A percentile compares a stretch with the other conserved stretches of the same genome.
phyloP scores from a whole-genome alignment of 176 grass and related monocot species.

The Aegilops sharonensis region DNA sequence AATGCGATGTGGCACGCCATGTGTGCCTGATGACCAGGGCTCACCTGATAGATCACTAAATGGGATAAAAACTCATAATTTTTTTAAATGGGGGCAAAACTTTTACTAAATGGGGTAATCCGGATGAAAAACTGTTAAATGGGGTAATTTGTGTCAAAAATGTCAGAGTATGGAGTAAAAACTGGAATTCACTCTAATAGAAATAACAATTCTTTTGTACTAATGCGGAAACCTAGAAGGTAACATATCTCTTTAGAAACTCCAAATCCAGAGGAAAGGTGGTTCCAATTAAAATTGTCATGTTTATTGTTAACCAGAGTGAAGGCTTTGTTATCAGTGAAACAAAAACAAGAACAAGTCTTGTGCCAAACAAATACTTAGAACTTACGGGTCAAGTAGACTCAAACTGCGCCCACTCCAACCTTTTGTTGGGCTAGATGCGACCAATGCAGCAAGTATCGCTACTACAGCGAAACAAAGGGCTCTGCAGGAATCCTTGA shows the following conservation, averaged over 20 bases:
- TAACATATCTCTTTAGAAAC: not conserved
- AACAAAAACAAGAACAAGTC: not conserved
- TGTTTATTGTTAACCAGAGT: constrained; percentile 8
- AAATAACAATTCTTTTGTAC: not conserved
- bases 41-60: too few relatives aligned
- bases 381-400: constrained; percentile 96
- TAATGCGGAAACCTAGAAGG: not conserved
- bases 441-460: constrained; percentile 78
- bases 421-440: constrained; percentile 99
- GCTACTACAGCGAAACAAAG: constrained; percentile 80
- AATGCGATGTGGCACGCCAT: too few relatives aligned
- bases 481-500: constrained; percentile 57
- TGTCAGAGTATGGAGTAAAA: too few relatives aligned
- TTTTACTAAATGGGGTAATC: too few relatives aligned
- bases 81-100: too few relatives aligned
- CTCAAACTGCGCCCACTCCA: constrained; percentile 99
- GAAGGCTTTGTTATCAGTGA: not conserved
- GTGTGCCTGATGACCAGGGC: too few relatives aligned
- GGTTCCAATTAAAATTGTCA: not conserved
- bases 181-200: not conserved
- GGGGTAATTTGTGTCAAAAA: too few relatives aligned
- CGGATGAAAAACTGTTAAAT: too few relatives aligned
- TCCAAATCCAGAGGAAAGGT: not conserved
- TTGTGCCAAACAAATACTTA: constrained; percentile 5
- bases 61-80: too few relatives aligned